These are phyloP conservation scores for Pezicula carpinea DNA, from an alignment of 2,329 filamentous ascomycete genomes.

Conservation along the genomic window DNA sequence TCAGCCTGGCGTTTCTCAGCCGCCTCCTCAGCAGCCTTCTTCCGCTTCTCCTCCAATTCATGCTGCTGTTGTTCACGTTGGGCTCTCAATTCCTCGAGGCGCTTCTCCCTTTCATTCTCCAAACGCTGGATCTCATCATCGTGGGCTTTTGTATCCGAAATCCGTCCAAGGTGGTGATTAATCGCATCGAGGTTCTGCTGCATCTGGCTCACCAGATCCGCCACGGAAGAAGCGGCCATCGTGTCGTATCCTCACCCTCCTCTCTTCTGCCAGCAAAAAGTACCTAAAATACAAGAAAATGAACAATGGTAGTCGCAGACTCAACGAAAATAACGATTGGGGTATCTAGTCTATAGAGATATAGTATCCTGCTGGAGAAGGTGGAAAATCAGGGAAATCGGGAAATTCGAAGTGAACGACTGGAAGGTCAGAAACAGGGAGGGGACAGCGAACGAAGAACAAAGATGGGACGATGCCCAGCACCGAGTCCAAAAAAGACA, in stretches of 20 bases:
- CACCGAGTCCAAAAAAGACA: too few species aligned
- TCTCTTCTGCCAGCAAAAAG: background rate
- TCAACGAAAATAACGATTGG: too few species aligned
- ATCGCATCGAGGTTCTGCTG: constrained; percentile 25
- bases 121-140: constrained; percentile 21
- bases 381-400: too few species aligned
- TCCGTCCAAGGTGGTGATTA: constrained; percentile 15
- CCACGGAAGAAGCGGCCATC: constrained; percentile 9
- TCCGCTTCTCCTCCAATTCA: constrained; percentile 6
- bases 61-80: constrained; percentile 14
- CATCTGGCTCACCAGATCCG: constrained; percentile 20
- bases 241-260: background rate
- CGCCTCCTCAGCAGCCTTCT: background rate
- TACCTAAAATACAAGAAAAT: background rate
- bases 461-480: constrained; percentile 1
- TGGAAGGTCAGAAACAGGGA: background rate
- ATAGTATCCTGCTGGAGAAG: too few species aligned
- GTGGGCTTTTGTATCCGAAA: constrained; percentile 19
- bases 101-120: constrained; percentile 16
- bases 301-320: too few species aligned
- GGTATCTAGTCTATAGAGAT: too few species aligned
- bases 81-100: constrained; percentile 15
- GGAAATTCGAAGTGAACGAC: background rate
- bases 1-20: background rate
- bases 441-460: background rate